Conservation (phyloP, 2,329 filamentous ascomycete species). For the Cercospora sesami region DNA sequence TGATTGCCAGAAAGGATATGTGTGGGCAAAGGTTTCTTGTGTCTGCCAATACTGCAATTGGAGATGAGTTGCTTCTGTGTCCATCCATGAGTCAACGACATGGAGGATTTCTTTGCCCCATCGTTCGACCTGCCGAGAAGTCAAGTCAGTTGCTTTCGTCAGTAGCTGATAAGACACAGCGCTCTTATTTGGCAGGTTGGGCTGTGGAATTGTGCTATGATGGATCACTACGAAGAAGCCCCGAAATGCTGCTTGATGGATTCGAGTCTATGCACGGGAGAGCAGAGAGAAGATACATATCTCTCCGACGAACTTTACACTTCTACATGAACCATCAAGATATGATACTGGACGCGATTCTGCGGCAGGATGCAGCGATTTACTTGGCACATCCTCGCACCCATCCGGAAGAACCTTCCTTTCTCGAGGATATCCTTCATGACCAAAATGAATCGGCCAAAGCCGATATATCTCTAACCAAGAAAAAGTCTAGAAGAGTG, state of each 20-base stretch:
- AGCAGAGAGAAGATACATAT: background rate
- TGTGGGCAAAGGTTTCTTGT: background rate
- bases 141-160: background rate
- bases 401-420: background rate
- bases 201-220: background rate
- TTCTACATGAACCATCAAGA: background rate
- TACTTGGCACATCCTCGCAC: background rate
- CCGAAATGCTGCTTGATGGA: background rate
- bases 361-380: background rate
- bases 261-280: background rate
- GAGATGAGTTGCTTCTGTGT: background rate
- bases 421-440: background rate
- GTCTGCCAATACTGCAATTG: background rate
- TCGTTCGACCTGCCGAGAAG: background rate
- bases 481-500: background rate
- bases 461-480: too few species aligned
- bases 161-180: background rate
- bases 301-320: background rate
- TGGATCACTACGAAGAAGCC: background rate
- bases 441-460: background rate
- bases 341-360: background rate
- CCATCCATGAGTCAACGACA: background rate
- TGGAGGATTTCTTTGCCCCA: background rate
- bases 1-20: background rate
- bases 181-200: background rate